These are phyloP conservation scores for Aspergillus pseudoviridinutans DNA, from an alignment of 2,329 filamentous ascomycete genomes.

Conservation along the genomic window DNA sequence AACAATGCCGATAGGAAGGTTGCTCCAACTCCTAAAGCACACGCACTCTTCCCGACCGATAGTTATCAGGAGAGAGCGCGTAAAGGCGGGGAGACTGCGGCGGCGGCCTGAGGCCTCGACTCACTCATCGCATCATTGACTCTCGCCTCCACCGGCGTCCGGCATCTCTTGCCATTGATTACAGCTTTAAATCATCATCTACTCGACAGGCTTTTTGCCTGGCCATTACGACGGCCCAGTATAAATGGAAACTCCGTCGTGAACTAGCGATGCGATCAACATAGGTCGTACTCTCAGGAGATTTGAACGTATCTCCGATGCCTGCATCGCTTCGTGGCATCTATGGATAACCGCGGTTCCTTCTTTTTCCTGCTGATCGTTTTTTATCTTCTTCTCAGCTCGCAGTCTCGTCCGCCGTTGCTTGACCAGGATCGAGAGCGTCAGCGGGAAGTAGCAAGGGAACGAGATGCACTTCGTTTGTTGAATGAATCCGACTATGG, in stretches of 20 bases:
- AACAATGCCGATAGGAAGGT: neutral
- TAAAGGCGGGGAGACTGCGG: conserved; percentile 1
- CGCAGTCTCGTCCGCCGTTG: conserved; percentile 40
- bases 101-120: conserved; percentile 19
- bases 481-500: conserved; percentile 51
- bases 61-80: conserved; percentile 9
- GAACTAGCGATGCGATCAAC: conserved; percentile 25
- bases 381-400: conserved; percentile 52
- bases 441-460: conserved; percentile 48
- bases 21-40: neutral
- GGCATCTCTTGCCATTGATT: conserved; percentile 3
- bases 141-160: conserved; percentile 5
- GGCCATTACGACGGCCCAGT: neutral
- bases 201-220: neutral
- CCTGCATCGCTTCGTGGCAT: conserved; percentile 22
- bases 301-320: conserved; percentile 19
- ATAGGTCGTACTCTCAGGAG: conserved; percentile 14
- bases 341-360: conserved; percentile 47
- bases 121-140: conserved; percentile 23
- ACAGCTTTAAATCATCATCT: neutral
- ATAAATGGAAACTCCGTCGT: conserved; percentile 2
- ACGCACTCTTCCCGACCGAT: conserved; percentile 1
- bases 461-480: conserved; percentile 49
- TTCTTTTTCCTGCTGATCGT: conserved; percentile 49
- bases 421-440: conserved; percentile 41